Base-by-base conservation (phyloP, 495 filamentous ascomycete species). In the Clavariopsis aquatica region DNA sequence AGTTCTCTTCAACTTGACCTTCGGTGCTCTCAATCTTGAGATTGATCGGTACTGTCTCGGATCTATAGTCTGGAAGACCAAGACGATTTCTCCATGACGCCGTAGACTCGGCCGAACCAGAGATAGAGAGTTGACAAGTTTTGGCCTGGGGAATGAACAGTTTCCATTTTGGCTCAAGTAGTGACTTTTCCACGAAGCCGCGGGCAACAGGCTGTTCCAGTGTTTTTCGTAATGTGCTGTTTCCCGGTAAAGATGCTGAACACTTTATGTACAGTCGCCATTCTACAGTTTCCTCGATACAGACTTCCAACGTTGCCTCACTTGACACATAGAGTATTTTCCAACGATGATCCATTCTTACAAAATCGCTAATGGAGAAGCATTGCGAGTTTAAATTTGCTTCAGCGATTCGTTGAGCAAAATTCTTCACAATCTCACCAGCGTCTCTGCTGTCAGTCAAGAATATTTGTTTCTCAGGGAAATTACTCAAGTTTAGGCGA, bases 201-300 rank as follows among this genome's bases (percentile, higher is more conserved):
- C 79, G 76, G 5, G 84, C 86, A 60, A 89, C 76, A 8, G 86
- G 87, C 47, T 78, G 79, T 5, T 71, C 66, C 2, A 87, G 72
- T 15, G 81, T 70, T 49, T 78, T 75, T 36, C 87, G 74, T 24
- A 80, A 66, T 8, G 69, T 58, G 65, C 76, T 79, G n/a, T 76
- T 72, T 0, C 69, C 71, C 1, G 80, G 74, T 24, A 79, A 73
- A 7, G 57, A 51, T 24, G 62, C 38, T 0, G 72, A 69, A 22
- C 81, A 70, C 47, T 81, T 83, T 15, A 81, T 82, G 64, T 76
- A 88, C 1, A 88, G 62, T 0, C 74, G 70, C 86, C 87, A 89
- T 51, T 84, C 71, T 1, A 79, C 62, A 1, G 61, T 45, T 17
- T 67, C 41, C 26, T 72, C 69, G 23, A 90, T 76, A 0, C 80